phyloP scores from a whole-genome alignment of 1,284 basidiomycete genomes.

The Violaceomyces palustris region DNA sequence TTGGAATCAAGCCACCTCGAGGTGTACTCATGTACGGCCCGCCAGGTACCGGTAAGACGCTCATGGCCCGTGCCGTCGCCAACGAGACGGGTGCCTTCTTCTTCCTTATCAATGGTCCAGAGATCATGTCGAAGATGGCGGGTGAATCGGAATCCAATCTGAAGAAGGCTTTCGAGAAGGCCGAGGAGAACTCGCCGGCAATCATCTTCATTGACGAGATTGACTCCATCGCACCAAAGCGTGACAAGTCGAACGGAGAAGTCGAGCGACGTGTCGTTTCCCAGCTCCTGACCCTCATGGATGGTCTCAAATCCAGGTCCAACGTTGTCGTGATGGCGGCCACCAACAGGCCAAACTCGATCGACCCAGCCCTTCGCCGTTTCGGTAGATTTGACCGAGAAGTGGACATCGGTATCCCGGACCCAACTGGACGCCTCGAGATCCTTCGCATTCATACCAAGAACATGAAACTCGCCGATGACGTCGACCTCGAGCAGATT shows the following conservation, averaged over 20 bases:
- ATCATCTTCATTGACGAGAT: slow-evolving; percentile 99
- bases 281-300: slow-evolving; percentile 96
- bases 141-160: slow-evolving; percentile 96
- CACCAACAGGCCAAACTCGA: slow-evolving; percentile 97
- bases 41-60: slow-evolving; percentile 52
- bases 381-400: slow-evolving; percentile 99
- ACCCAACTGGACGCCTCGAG: slow-evolving; percentile 95
- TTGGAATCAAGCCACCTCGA: slow-evolving; percentile 98
- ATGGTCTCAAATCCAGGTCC: slow-evolving; percentile 94
- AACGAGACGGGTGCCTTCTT: slow-evolving; percentile 99
- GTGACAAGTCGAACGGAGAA: slow-evolving; percentile 99
- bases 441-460: slow-evolving; percentile 99
- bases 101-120: slow-evolving; percentile 98
- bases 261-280: slow-evolving; percentile 98
- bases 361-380: slow-evolving; percentile 93
- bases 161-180: slow-evolving; percentile 96
- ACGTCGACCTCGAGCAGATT: slow-evolving; percentile 94
- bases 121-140: slow-evolving; percentile 99
- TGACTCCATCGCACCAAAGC: slow-evolving; percentile 97
- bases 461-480: slow-evolving; percentile 99
- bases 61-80: slow-evolving; percentile 97
- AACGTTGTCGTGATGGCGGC: slow-evolving; percentile 99
- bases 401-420: slow-evolving; percentile 97
- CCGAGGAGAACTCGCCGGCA: slow-evolving; percentile 98
- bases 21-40: slow-evolving; percentile 53